phyloP scores from a whole-genome alignment of 2,329 filamentous ascomycete species.

The Aspergillus sp. region DNA sequence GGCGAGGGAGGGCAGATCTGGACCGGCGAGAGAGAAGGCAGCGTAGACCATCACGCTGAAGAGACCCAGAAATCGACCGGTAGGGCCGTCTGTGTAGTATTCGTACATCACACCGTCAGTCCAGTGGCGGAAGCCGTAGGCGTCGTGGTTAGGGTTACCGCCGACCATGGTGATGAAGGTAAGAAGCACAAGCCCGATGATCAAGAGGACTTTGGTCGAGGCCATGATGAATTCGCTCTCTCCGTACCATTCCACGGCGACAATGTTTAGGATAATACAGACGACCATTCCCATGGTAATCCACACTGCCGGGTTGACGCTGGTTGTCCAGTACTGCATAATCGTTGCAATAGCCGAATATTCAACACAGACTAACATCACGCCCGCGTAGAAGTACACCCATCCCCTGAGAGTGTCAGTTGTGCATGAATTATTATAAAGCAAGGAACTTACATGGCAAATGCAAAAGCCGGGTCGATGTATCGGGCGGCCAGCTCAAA shows the following conservation, averaged over 20 bases:
- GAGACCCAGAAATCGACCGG: constrained; percentile 72
- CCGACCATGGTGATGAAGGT: constrained; percentile 81
- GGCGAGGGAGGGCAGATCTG: constrained; percentile 59
- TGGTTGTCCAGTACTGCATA: constrained; percentile 47
- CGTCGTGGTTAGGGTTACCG: constrained; percentile 69
- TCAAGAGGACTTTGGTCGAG: constrained; percentile 67
- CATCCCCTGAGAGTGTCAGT: constrained; percentile 28
- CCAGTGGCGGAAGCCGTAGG: constrained; percentile 70
- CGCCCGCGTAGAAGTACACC: constrained; percentile 49
- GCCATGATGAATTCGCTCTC: constrained; percentile 73
- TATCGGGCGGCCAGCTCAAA: constrained; percentile 50
- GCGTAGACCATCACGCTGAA: constrained; percentile 69
- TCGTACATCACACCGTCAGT: constrained; percentile 63
- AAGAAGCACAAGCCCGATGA: constrained; percentile 67
- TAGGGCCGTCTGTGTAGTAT: constrained; percentile 60
- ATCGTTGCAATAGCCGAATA: constrained; percentile 47
- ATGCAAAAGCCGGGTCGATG: constrained; percentile 48
- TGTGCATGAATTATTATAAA: background rate
- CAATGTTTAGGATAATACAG: constrained; percentile 61
- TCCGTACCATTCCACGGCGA: constrained; percentile 70
- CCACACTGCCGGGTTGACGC: constrained; percentile 44
- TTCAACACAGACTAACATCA: constrained; percentile 49
- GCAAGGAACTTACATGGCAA: constrained; percentile 31
- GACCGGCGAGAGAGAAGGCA: constrained; percentile 63
- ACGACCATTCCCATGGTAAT: constrained; percentile 44